Evolutionary conservation across 495 filamentous ascomycete genomes (phyloP), one percentile per base, ranked within the genome.

Genomic region (Aspergillus funiculosus): DNA sequence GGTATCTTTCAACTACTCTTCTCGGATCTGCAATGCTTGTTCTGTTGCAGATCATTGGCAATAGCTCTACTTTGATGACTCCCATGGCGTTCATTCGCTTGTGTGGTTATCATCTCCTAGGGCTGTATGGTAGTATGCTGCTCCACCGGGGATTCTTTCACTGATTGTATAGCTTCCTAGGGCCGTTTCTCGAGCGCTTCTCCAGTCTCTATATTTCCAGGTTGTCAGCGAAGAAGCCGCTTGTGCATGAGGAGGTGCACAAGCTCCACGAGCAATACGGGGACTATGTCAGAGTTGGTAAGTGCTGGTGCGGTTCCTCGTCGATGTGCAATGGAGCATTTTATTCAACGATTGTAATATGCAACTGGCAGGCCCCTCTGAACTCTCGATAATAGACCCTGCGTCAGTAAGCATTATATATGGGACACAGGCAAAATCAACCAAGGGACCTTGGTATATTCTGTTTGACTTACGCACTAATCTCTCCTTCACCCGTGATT

Each of bases 251-350:
- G 3, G 61, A 64, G 44, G 25, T 60, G 0, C 29, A 66, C 7
- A 47, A 54, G 0, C 61, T 75, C 1, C 75, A 79, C 48, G 10
- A 59, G n/a, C 58, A 66, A 36, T 68, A 76, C 56, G 73, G 75
- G 0, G 60, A 63, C 24, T 64, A 72, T 28, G 67, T 78, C 0
- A 52, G 60, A 5, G 26, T 55, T 18, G 60, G 58, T 60, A 31
- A 45, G 26, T 19, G 9, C 6, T 11, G 1, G 4, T 19, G 10
- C 14, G 1, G 14, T 1, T 25, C n/a, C 10, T 3, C 19, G 18
- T 13, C 19, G 6, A 8, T 20, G 13, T n/a, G n/a, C n/a, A n/a
- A n/a, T n/a, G n/a, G n/a, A n/a, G n/a, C 13, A 17, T 21, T 21
- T 5, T 20, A 19, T 14, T 4, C 13, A 34, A 3, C 7, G 3